Percentiles rank a stretch among this genome's conserved stretches.
Conservation (phyloP, 1,284 basidiomycete genomes). For the Pyrrhoderma noxium region DNA sequence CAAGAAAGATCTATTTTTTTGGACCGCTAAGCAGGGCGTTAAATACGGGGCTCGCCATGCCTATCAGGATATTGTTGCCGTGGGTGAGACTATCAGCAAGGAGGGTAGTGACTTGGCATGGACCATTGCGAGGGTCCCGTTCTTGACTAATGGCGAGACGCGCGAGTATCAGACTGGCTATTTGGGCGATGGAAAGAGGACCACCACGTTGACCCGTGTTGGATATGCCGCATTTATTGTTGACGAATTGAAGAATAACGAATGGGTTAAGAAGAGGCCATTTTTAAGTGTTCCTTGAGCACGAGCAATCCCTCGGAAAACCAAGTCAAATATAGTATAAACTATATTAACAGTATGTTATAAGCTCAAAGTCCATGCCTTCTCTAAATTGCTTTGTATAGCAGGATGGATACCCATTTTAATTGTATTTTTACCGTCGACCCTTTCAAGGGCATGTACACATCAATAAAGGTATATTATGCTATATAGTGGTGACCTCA, state of each 20-base stretch:
- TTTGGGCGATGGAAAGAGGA: conserved; percentile 52
- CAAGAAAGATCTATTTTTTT: conserved; percentile 43
- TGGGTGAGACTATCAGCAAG: conserved; percentile 46
- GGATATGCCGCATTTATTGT: conserved; percentile 55
- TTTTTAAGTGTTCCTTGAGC: conserved; percentile 17
- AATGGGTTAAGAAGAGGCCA: conserved; percentile 34
- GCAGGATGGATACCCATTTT: too few relatives aligned
- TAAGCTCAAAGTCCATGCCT: too few relatives aligned
- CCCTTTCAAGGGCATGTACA: too few relatives aligned
- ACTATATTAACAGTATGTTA: too few relatives aligned
- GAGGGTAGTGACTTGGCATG: conserved; percentile 47
- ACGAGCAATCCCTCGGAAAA: neutral
- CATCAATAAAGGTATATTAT: too few relatives aligned
- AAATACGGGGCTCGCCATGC: conserved; percentile 31
- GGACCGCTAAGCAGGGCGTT: conserved; percentile 35
- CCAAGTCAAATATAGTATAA: too few relatives aligned
- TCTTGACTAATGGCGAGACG: conserved; percentile 42
- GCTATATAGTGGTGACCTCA: too few relatives aligned
- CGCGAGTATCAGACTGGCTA: conserved; percentile 50
- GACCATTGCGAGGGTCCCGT: conserved; percentile 60
- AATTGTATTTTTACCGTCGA: too few relatives aligned
- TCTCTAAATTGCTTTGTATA: too few relatives aligned
- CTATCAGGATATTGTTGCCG: conserved; percentile 42
- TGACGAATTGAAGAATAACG: conserved; percentile 43
- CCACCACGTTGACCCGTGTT: conserved; percentile 38